A percentile compares a stretch with the other conserved stretches of the same genome.
Evolutionary conservation across 2,329 filamentous ascomycete species (phyloP).

Genomic region (Podosphaera xanthii): DNA sequence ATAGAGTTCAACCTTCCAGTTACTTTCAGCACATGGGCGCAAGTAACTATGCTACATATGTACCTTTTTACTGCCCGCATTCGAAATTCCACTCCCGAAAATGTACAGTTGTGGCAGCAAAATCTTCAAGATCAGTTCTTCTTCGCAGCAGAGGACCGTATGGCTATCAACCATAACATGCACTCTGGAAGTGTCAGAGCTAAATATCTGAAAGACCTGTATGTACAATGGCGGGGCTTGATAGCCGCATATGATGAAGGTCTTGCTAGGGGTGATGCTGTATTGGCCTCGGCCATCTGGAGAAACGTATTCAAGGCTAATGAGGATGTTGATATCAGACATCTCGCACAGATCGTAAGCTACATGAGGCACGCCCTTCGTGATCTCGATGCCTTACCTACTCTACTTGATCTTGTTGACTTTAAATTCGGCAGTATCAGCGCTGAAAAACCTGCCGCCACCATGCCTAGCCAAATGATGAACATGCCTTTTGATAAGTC

Average conservation of each 20-base stretch:
- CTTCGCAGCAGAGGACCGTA: constrained; percentile 64
- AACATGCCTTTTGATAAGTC: constrained; percentile 16
- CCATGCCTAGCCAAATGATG: constrained; percentile 19
- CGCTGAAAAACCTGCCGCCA: constrained; percentile 18
- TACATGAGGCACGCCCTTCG: constrained; percentile 37
- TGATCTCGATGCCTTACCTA: constrained; percentile 26
- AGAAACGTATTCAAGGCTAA: constrained; percentile 70
- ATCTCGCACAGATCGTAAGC: constrained; percentile 36
- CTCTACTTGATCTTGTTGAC: constrained; percentile 18
- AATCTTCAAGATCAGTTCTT: constrained; percentile 92
- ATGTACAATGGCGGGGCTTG: constrained; percentile 76
- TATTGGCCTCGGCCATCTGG: constrained; percentile 70
- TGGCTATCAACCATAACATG: constrained; percentile 59
- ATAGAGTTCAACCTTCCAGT: constrained; percentile 55
- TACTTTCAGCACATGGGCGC: constrained; percentile 89
- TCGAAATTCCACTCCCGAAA: constrained; percentile 38
- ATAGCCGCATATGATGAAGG: constrained; percentile 72
- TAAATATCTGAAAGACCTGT: constrained; percentile 65
- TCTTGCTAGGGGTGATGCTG: constrained; percentile 50
- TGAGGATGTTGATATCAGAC: constrained; percentile 35
- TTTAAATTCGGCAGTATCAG: constrained; percentile 27
- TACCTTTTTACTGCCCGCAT: constrained; percentile 72
- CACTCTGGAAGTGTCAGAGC: constrained; percentile 34
- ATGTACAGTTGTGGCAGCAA: constrained; percentile 49
- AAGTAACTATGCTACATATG: constrained; percentile 90